Evolutionary conservation across 2,329 filamentous ascomycete genomes (phyloP), one percentile per base, ranked within the genome.

Genomic region (Sarocladiaceae sp.): DNA sequence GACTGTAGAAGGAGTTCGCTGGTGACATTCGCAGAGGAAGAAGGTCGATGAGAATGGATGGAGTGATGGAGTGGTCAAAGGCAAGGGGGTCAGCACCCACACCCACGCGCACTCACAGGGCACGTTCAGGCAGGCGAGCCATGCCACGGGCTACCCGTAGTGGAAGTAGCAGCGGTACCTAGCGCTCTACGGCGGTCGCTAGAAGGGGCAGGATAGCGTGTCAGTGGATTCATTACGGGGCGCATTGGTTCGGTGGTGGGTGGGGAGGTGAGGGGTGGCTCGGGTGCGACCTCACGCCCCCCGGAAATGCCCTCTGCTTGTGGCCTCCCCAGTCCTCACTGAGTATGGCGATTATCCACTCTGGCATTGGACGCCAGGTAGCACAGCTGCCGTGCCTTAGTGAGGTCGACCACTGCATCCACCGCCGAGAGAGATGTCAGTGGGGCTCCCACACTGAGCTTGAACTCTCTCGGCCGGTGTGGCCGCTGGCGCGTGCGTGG

Each of bases 41-140:
- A 48, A 31, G 18, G 44, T 23, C 26, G 44, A 48, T 17, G 44
- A 48, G 28, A 17, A 31, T 48, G 6, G 12, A 23, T 11, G 37
- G 37, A 26, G 5, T 12, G 40, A 46, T 12, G 17, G 44, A 48
- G 44, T 31, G 44, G 22, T 12, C 44, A 20, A 48, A 48, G 44
- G 44, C 44, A 48, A 48, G 44, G 44, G 44, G 44, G 44, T 20
- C 44, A 48, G 44, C 44, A 20, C 28, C 44, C 44, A 48, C 44
- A 46, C 37, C 18, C 7, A 44, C 20, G 13, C 23, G 7, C 17
- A 15, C 8, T n/a, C 40, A 26, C 40, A 44, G n/a, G 20, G 13
- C 5, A 33, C 10, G 29, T 33, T 10, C 29, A 33, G 29, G 29
- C 44, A 33, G 44, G 4, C 44, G 33, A 17, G 26, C 28, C 13